phyloP scores from a whole-genome alignment of 257 asterid species.

The Penstemon newberryi region DNA sequence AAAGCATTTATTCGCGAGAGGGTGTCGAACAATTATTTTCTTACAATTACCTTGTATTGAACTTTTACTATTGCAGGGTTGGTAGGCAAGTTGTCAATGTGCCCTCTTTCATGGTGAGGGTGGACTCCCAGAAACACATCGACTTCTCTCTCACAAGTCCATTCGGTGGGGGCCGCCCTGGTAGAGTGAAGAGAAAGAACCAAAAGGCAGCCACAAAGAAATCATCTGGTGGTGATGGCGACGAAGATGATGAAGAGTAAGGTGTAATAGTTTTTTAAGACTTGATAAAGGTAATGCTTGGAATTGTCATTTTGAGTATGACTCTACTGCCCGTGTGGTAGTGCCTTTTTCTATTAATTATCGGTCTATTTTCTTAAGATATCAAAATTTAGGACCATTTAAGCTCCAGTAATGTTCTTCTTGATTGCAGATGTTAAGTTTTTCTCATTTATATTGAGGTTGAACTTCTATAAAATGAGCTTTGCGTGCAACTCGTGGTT shows the following conservation, averaged over 20 bases:
- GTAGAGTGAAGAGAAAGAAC: too few species aligned
- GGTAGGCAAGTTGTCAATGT: too few species aligned
- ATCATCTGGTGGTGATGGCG: too few species aligned
- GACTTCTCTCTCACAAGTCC: too few species aligned
- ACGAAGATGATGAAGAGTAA: constrained; percentile 36
- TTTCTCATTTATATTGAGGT: background rate
- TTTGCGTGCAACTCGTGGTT: background rate
- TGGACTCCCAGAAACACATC: too few species aligned
- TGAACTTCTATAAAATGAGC: background rate
- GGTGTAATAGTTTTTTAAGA: background rate
- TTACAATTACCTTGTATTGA: too few species aligned
- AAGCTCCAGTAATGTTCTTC: constrained; percentile 19
- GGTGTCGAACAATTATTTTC: too few species aligned
- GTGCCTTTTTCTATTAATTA: background rate
- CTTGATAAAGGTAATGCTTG: constrained; percentile 13
- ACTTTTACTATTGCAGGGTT: too few species aligned
- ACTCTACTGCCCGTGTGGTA: constrained; percentile 15
- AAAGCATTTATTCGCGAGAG: too few species aligned
- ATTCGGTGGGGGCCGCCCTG: too few species aligned
- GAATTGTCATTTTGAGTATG: constrained; percentile 1
- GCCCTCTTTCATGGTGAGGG: too few species aligned
- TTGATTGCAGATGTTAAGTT: background rate
- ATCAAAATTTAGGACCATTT: background rate
- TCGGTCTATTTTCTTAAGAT: constrained; percentile 24
- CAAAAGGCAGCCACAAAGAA: too few species aligned